Conservation (phyloP, 805 yeast genomes). For the Candida tammaniensis region DNA sequence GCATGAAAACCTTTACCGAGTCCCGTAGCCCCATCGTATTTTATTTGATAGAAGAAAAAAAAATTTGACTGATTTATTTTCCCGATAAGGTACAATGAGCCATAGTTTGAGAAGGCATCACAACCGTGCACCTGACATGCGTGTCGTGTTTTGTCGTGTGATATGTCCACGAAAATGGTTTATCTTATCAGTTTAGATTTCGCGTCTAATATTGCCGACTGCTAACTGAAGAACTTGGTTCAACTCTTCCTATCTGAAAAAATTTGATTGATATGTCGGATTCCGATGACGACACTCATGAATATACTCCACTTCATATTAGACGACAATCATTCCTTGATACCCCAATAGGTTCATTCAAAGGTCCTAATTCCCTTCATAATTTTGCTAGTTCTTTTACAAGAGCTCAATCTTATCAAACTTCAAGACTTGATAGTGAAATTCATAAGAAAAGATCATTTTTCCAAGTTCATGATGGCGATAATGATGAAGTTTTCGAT, state of each 20-base stretch:
- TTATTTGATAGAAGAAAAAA: too few species aligned
- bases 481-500: conserved; percentile 60
- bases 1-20: background rate
- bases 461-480: conserved; percentile 30
- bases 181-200: too few species aligned
- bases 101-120: too few species aligned
- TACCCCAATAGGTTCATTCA: conserved; percentile 52
- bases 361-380: conserved; percentile 66
- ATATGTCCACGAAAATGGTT: too few species aligned
- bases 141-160: too few species aligned
- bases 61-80: too few species aligned
- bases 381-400: conserved; percentile 77
- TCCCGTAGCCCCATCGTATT: background rate
- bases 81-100: too few species aligned
- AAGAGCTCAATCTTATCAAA: conserved; percentile 71
- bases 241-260: too few species aligned
- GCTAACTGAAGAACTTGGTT: too few species aligned
- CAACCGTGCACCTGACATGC: too few species aligned
- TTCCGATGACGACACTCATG: conserved; percentile 21
- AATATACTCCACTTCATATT: conserved; percentile 15
- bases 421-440: conserved; percentile 46
- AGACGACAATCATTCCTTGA: conserved; percentile 25
- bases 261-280: conserved; percentile 4
- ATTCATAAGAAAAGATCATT: conserved; percentile 63
- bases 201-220: too few species aligned